Base-by-base conservation (phyloP, 371 early-diverging fungal species). In the Actinomucor elegans region DNA sequence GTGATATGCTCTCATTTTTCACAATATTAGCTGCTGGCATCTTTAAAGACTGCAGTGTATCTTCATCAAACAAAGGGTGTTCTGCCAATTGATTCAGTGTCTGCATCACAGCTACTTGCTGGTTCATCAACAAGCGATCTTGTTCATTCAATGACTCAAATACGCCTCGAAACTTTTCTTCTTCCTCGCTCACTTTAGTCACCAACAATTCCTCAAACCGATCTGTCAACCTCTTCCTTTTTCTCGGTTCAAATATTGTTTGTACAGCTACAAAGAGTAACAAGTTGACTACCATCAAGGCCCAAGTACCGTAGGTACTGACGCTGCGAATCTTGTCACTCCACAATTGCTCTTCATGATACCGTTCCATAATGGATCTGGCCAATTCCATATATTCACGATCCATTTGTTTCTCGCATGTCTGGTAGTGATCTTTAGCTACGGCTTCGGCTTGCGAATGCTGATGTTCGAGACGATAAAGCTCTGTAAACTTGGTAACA, bases 291-390 rank as follows among this genome's bases (percentile, higher is more conserved):
- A 71, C 71, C 70, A 93, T 80, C 14, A 93, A 77, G 1, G 91
- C 87, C 86, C 89, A 88, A 0, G 92, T 92, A 28, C 90, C 90
- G 40, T 91, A 91, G 0, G 94, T 95, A 55, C 87, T 87, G 4
- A 91, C 89, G 17, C 85, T 81, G 8, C 97, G 88, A 44, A 97
- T 95, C 76, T 97, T 95, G 79, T 97, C 98, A 53, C 91, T 91
- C 91, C 94, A 97, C n/a, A 96, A 77, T 66, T 96, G 96, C 55
- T 97, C 98, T 61, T 91, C 93, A 48, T 92, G 90, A 59, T 92
- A 93, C 14, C 92, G 68, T 40, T 85, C 82, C 73, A 86, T 84
- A 31, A 92, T 93, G 0, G 86, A 78, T n/a, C 70, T 70, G 0
- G 89, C 87, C 38, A 92, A 54, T 15, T 71, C 80, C 54, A 81